Percentiles rank a stretch among this genome's conserved stretches.
phyloP scores from a whole-genome alignment of 441 rosid genomes.

The Euphorbia celastroides region DNA sequence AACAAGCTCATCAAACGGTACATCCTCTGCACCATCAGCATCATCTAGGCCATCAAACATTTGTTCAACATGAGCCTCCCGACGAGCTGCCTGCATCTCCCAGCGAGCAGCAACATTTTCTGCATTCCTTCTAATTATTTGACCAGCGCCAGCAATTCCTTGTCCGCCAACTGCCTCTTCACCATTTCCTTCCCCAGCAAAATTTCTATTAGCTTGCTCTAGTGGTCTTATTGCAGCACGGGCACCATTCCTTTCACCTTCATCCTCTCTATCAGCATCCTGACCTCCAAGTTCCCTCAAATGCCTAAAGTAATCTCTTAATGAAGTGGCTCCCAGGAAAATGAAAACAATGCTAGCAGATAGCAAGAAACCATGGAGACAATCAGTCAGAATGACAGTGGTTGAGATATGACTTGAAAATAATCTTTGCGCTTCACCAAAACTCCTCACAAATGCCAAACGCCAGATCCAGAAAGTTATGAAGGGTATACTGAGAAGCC shows the following conservation, averaged over 20 bases:
- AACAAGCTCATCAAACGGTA: conserved; percentile 97
- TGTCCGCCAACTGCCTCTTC: conserved; percentile 79
- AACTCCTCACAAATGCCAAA: conserved; percentile 87
- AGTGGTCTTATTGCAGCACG: conserved; percentile 75
- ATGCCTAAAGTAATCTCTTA: conserved; percentile 97
- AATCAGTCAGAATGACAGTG: conserved; percentile 84
- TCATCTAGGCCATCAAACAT: conserved; percentile 99
- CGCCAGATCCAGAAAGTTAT: conserved; percentile 99
- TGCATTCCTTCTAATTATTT: conserved; percentile 71
- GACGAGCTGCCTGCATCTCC: conserved; percentile 99
- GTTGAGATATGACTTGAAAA: conserved; percentile 92
- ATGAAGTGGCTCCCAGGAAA: conserved; percentile 96
- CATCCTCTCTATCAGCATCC: conserved; percentile 92
- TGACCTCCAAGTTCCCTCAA: conserved; percentile 94
- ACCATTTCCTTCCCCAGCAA: conserved; percentile 68
- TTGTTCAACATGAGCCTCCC: conserved; percentile 98
- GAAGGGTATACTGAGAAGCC: conserved; percentile 97
- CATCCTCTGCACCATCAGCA: conserved; percentile 99
- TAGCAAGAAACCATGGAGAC: conserved; percentile 97
- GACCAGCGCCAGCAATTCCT: conserved; percentile 81
- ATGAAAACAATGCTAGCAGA: conserved; percentile 98
- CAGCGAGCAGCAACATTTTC: conserved; percentile 96
- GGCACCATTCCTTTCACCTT: conserved; percentile 85
- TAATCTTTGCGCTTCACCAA: conserved; percentile 88
- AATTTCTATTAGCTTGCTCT: conserved; percentile 73